Evolutionary conservation across 2,329 filamentous ascomycete genomes (phyloP).

Genomic region (Chrysoporthe austroafricana): DNA sequence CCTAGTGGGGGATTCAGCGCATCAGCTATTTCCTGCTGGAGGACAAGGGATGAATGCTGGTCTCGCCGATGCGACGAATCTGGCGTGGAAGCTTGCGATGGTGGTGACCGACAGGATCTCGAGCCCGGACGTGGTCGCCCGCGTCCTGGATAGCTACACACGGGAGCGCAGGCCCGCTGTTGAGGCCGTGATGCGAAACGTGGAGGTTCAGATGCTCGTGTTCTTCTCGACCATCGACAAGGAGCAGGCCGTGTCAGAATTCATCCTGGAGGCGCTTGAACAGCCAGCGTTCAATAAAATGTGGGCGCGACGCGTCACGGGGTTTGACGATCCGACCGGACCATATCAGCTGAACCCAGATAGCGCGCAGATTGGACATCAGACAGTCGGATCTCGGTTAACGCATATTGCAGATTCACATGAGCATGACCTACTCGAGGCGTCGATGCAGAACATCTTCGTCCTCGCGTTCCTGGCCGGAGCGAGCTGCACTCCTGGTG

Average conservation of each 20-base stretch:
- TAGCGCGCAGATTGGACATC: background rate
- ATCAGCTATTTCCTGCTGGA: slow-evolving; percentile 59
- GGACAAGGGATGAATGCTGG: slow-evolving; percentile 64
- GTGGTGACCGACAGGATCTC: slow-evolving; percentile 2
- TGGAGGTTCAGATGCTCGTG: slow-evolving; percentile 7
- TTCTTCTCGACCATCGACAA: slow-evolving; percentile 4
- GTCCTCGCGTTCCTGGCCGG: slow-evolving; percentile 7
- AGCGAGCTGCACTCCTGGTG: background rate
- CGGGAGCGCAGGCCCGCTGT: slow-evolving; percentile 8
- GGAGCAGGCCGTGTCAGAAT: slow-evolving; percentile 14
- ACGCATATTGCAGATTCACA: slow-evolving; percentile 13
- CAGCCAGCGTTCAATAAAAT: slow-evolving; percentile 16
- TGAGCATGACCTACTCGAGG: slow-evolving; percentile 4
- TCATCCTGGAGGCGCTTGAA: slow-evolving; percentile 18
- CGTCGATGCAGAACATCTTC: slow-evolving; percentile 22
- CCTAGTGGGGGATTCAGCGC: slow-evolving; percentile 60
- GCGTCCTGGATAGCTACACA: slow-evolving; percentile 26
- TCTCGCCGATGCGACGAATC: slow-evolving; percentile 56
- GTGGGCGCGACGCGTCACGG: slow-evolving; percentile 20
- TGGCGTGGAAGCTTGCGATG: slow-evolving; percentile 55
- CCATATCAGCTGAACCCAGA: slow-evolving; percentile 11
- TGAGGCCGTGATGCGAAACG: slow-evolving; percentile 13
- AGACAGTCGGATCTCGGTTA: slow-evolving; percentile 16
- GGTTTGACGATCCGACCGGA: slow-evolving; percentile 22
- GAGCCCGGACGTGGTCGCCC: slow-evolving; percentile 1